phyloP scores from a whole-genome alignment of 108 stramenopile species.

The Hondaea fermentalgiana region DNA sequence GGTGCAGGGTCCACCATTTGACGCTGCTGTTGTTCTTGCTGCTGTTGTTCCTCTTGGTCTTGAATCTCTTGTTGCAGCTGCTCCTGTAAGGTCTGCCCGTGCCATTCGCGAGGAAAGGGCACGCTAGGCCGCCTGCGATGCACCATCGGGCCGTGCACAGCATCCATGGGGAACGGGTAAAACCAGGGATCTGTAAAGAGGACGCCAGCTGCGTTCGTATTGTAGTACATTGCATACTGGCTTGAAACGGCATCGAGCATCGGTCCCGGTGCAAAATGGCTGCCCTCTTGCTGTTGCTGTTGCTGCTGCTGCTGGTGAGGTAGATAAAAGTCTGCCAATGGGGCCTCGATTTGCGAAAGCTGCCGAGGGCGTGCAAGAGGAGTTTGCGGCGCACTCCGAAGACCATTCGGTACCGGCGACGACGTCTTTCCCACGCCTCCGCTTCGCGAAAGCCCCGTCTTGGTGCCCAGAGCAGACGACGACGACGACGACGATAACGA shows the following conservation, averaged over 20 bases:
- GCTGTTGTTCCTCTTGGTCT: too few relatives aligned
- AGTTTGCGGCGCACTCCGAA: background rate
- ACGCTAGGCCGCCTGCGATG: background rate
- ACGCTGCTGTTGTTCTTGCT: background rate
- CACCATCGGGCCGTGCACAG: background rate
- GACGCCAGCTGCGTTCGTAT: background rate
- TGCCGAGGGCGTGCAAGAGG: background rate
- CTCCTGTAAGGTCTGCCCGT: background rate
- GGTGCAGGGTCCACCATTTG: background rate
- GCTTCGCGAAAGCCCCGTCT: background rate
- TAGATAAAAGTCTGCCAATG: background rate
- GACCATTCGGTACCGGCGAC: background rate
- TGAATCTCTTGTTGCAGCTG: background rate
- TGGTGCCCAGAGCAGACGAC: too few relatives aligned
- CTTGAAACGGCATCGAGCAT: background rate
- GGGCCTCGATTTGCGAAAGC: background rate
- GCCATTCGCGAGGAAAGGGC: conserved; percentile 7
- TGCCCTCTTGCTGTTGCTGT: too few relatives aligned
- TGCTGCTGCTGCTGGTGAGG: too few relatives aligned
- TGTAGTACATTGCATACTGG: conserved; percentile 1
- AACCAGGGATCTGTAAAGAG: background rate
- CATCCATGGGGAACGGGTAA: background rate
- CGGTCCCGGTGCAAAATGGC: too few relatives aligned
- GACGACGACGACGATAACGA: too few relatives aligned
- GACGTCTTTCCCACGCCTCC: background rate